Conservation (phyloP, 2,329 filamentous ascomycete genomes). For the Beauveria asiatica region DNA sequence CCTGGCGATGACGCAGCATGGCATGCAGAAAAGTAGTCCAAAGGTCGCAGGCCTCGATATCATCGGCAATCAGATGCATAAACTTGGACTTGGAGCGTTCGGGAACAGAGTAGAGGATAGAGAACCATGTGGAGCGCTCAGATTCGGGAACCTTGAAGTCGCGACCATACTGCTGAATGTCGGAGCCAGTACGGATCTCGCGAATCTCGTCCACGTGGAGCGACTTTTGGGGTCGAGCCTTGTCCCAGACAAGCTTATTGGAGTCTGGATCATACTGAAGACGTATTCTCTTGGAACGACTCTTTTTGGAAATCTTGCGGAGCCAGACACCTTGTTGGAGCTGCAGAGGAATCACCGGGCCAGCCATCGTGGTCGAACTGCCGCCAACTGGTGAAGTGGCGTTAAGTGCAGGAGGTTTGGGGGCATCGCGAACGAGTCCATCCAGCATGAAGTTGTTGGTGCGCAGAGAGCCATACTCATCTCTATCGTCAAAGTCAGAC, state of each 20-base stretch:
- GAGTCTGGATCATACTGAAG: conserved; percentile 71
- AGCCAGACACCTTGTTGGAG: conserved; percentile 72
- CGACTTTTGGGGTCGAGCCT: conserved; percentile 66
- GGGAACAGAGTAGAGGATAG: conserved; percentile 75
- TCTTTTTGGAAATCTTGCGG: conserved; percentile 79
- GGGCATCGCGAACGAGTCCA: conserved; percentile 36
- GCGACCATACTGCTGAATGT: conserved; percentile 82
- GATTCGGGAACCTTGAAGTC: conserved; percentile 65
- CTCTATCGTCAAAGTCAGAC: conserved; percentile 45
- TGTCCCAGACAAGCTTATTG: conserved; percentile 84
- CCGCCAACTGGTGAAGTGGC: conserved; percentile 38
- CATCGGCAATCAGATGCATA: conserved; percentile 78
- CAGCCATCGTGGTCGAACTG: conserved; percentile 39
- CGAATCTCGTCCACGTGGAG: conserved; percentile 95
- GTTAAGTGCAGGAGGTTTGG: conserved; percentile 29
- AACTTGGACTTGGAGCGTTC: conserved; percentile 77
- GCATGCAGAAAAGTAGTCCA: conserved; percentile 82
- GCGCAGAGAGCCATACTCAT: conserved; percentile 31
- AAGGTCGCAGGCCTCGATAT: conserved; percentile 59
- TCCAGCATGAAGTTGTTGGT: conserved; percentile 34
- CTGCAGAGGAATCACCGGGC: conserved; percentile 66
- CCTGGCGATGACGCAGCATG: conserved; percentile 77
- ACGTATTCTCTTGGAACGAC: conserved; percentile 59
- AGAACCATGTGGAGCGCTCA: conserved; percentile 71
- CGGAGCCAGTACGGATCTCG: conserved; percentile 74